Percentiles rank a stretch among this genome's conserved stretches.
These are phyloP conservation scores for Cutaneotrichosporon sp. DNA, from an alignment of 1,284 basidiomycete genomes.

Conservation along the genomic window DNA sequence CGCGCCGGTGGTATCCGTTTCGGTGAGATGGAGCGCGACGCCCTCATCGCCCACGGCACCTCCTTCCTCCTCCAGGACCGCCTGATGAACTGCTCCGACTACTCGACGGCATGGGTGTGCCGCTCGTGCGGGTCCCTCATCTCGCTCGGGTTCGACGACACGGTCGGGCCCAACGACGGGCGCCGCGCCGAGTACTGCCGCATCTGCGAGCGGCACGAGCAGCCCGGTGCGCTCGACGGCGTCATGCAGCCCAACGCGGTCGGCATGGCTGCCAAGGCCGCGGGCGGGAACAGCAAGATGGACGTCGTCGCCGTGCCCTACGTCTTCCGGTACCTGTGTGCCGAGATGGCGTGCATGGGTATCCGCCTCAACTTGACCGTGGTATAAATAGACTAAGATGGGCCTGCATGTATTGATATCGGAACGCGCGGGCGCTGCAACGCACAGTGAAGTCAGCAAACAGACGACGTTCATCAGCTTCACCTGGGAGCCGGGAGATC, in stretches of 20 bases:
- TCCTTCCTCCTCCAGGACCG: constrained; percentile 97
- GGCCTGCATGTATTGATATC: constrained; percentile 7
- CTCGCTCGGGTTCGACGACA: constrained; percentile 86
- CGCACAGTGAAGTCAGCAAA: too few relatives aligned
- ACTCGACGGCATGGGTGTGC: constrained; percentile 98
- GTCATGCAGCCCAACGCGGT: constrained; percentile 16
- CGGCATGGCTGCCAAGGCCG: constrained; percentile 52
- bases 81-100: constrained; percentile 99
- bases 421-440: too few relatives aligned
- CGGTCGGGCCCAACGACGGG: constrained; percentile 62
- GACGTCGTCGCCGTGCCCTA: constrained; percentile 93
- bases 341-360: constrained; percentile 62
- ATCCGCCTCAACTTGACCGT: constrained; percentile 56
- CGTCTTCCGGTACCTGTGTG: constrained; percentile 54
- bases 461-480: too few relatives aligned
- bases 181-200: constrained; percentile 78
- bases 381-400: constrained; percentile 24
- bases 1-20: constrained; percentile 98
- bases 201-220: constrained; percentile 70
- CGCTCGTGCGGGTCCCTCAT: constrained; percentile 93
- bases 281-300: constrained; percentile 63
- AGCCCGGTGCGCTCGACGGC: constrained; percentile 21
- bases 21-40: constrained; percentile 99
- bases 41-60: constrained; percentile 96
- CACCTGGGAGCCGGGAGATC: too few relatives aligned